Evolutionary conservation across 2,329 filamentous ascomycete genomes (phyloP).

Genomic region (Ophiostoma australiae): DNA sequence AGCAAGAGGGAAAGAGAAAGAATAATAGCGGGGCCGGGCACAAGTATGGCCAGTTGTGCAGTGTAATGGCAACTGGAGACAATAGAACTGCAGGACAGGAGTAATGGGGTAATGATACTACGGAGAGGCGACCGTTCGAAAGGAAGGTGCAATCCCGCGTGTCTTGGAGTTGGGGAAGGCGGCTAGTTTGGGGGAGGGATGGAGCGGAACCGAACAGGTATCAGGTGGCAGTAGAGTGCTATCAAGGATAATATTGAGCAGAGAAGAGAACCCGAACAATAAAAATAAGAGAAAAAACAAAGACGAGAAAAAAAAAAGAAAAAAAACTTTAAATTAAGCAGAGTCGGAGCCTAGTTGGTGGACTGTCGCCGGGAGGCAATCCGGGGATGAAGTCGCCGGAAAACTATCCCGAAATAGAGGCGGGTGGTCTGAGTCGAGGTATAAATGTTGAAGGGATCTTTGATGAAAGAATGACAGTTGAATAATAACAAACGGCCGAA

Average conservation of each 20-base stretch:
- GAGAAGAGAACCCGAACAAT: background rate
- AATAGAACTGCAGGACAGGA: background rate
- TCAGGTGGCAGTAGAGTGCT: background rate
- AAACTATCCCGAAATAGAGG: background rate
- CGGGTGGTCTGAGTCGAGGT: background rate
- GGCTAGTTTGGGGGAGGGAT: background rate
- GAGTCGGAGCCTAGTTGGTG: background rate
- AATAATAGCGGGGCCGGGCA: background rate
- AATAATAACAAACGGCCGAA: no score
- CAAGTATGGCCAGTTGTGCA: background rate
- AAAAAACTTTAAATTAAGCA: background rate
- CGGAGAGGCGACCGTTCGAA: background rate
- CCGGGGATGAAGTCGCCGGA: background rate
- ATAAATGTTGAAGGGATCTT: no score
- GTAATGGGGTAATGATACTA: background rate
- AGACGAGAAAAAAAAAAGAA: background rate
- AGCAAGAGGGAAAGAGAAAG: background rate
- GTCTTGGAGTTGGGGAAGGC: background rate
- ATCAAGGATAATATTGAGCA: background rate
- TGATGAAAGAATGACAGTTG: no score
- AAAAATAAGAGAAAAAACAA: background rate
- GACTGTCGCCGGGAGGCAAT: background rate
- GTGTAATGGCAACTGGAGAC: background rate
- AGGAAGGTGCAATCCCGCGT: conserved; percentile 5
- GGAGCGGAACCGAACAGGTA: conserved; percentile 2